Evolutionary conservation across 2,329 filamentous ascomycete genomes (phyloP), one percentile per base, ranked within the genome.

Genomic region (Ophiostoma ulmi): DNA sequence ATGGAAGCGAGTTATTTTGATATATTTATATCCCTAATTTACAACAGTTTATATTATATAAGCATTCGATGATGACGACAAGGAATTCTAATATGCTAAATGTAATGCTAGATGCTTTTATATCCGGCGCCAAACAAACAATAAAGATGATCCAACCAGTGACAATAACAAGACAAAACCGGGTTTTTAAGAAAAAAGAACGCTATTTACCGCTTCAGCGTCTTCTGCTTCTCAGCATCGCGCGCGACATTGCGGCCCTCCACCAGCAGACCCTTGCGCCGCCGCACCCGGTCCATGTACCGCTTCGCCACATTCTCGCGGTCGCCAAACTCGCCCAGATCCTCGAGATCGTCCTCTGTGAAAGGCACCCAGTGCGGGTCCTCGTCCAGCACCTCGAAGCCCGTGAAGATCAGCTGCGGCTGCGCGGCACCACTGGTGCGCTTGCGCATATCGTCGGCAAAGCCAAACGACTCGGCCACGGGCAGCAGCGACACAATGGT

Each of bases 301-400:
- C 91, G 83, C 87, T 96, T 97, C 35, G 95, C 95, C 68, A 98
- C 92, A 80, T 97, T 98, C 84, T 98, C 95, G 77, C 88, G 87
- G 81, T 99, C 95, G 4, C 92, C 95, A 78, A 94, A 83, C 83
- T 98, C 94, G 36, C 95, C 95, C 72, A 99, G 81, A 83, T 99
- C 95, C 84, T 99, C 95, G 69, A 99, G 81, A 77, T 99, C 93
- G 78, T 98, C 95, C 78, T 98, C 95, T 0, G 94, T 98, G 74
- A 93, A 93, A 1, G 95, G 95, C 66, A 97, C 93, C 95, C 95
- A 99, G 82, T 96, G 97, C 0, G 95, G 95, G 82, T 99, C 95
- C 80, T 97, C 91, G 78, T 98, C 93, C 1, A 98, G 84, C 75
- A 97, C 87, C 80, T 97, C 93, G 77, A 94, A 99, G 0, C 95